Evolutionary conservation across 441 rosid species (phyloP), one percentile per base, ranked within the genome.

Genomic region (Bruguiera hainesii): DNA sequence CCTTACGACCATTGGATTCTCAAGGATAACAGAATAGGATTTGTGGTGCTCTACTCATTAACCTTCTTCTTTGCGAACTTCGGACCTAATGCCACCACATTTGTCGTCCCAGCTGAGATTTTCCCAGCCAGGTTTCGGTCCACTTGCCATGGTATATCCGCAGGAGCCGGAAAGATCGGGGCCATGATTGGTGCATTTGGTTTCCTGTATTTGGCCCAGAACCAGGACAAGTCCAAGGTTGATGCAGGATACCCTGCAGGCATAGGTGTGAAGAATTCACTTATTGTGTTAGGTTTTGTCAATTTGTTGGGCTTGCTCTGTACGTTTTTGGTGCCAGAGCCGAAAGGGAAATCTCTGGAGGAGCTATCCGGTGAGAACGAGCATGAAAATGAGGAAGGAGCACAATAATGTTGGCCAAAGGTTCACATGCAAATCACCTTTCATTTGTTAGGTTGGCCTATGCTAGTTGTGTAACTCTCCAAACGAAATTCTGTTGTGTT

Each of bases 51-150:
- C 57, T 87, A 85, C 79, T 87, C 90, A 0, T 69, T 85, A 23
- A 87, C 90, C 18, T 87, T 87, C 80, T 87, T 85, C 82, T 87
- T 83, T 29, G 87, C 90, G 10, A 87, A 87, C 77, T 87, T 87
- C 46, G 90, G 90, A 63, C 93, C 93, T 23, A 87, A 87, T 51
- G 85, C 90, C 2, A 85, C 90, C 13, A 85, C 90, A 10, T 85
- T 87, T 29, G 90, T 87, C 0, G 89, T 87, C 66, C 90, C 93
- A 3, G 93, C 90, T 15, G 93, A 87, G 80, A 87, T 85, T 68
- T 87, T 87, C 76, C 90, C 88, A 6, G 89, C 91, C 23, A 84
- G 89, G 73, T 67, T 87, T 13, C 77, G 88, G 71, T 87, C 89
- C 42, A 87, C 89, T 55, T 87, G 90, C 75, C 89, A 87, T 23